phyloP scores from a whole-genome alignment of 768 basidiomycete species.

The Rhizopogon rudus region DNA sequence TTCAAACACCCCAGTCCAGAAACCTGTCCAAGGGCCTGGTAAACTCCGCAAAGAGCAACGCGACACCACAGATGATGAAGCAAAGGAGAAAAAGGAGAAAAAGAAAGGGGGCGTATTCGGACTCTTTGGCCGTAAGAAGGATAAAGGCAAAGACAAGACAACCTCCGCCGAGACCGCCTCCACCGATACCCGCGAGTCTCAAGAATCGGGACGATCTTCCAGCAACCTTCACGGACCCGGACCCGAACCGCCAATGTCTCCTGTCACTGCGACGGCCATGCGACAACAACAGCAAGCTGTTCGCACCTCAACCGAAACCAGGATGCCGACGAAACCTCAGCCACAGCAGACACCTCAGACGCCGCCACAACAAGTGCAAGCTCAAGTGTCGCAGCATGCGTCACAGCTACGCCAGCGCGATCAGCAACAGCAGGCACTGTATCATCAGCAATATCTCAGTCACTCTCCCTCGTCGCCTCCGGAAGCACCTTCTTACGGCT shows the following conservation, averaged over 20 bases:
- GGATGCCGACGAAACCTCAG: constrained; percentile 16
- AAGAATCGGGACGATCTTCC: constrained; percentile 58
- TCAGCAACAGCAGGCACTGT: constrained; percentile 82
- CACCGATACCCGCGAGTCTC: constrained; percentile 47
- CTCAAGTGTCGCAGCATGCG: constrained; percentile 55
- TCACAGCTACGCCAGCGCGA: constrained; percentile 79
- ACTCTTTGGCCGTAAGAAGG: constrained; percentile 73
- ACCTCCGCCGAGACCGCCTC: constrained; percentile 49
- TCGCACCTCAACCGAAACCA: constrained; percentile 14
- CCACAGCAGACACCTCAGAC: constrained; percentile 23
- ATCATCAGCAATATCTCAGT: constrained; percentile 86
- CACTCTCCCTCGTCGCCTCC: constrained; percentile 78
- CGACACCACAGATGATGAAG: constrained; percentile 36
- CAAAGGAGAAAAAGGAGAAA: constrained; percentile 52
- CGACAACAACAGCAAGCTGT: constrained; percentile 52
- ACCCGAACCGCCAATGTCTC: constrained; percentile 36
- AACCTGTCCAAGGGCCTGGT: constrained; percentile 10
- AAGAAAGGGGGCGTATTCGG: constrained; percentile 73
- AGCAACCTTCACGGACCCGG: constrained; percentile 30
- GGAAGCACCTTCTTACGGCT: constrained; percentile 69
- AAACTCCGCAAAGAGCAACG: constrained; percentile 44
- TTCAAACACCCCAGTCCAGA: constrained; percentile 16
- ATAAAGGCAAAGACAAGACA: constrained; percentile 62
- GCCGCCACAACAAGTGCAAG: constrained; percentile 22
- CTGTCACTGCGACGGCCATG: constrained; percentile 47